Base-by-base conservation (phyloP, 2,329 filamentous ascomycete species). In the Pseudofabraea citricarpa region DNA sequence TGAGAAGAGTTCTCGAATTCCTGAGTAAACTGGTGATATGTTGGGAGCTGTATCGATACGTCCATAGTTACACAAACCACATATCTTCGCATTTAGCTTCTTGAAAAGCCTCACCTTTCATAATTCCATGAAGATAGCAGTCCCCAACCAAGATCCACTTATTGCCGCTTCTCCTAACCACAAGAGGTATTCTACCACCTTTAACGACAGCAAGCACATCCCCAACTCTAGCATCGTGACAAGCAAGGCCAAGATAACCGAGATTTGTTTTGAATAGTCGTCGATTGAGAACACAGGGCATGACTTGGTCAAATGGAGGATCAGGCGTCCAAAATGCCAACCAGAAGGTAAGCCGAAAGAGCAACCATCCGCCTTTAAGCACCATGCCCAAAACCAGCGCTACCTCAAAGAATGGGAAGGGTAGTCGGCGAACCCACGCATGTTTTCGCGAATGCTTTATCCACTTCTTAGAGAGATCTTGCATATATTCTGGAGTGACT, bases 61-160 rank as follows among this genome's bases (percentile, higher is more conserved):
- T n/a, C n/a, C n/a, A n/a, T n/a, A 41, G 19, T 41, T 41, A 45
- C 12, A 38, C 13, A 12, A 38, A 6, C 36, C 22, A 20, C 7
- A 38, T 38, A 6, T 38, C 20, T 23, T 16, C 22, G 10, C 36
- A 38, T 23, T 21, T 23, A 7, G 19, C 22, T n/a, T 38, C 36
- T 15, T 4, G 8, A 23, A 38, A 38, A 15, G 20, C 20, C 19
- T 38, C 36, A 15, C 36, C 36, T 6, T 69, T 8, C 36, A 38
- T 38, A 16, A 38, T 38, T 9, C 36, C 36, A 38, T 38, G 36
- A 6, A 38, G 18, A 38, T 38, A 38, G 15, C 18, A 21, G 9
- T 38, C 36, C 24, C 36, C 36, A 8, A 38, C 13, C 22, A 38
- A 23, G 12, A 18, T 15, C 36, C 36, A 38, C 13, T 23, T 21